Base-by-base conservation (phyloP, 2,329 filamentous ascomycete species). In the Monilinia aucupariae region DNA sequence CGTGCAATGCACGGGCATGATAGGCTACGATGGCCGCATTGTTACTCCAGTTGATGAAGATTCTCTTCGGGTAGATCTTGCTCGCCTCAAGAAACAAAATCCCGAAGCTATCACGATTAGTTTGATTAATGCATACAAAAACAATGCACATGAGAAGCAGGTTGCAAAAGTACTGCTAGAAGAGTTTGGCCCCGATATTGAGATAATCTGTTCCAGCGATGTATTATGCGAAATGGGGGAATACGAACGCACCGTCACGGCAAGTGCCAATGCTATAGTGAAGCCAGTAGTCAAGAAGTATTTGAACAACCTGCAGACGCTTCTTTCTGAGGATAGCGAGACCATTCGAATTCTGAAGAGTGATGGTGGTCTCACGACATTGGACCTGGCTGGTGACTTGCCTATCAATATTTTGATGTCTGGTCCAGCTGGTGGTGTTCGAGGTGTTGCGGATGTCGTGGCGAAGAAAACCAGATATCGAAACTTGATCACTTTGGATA, bases 131-230 rank as follows among this genome's bases (percentile, higher is more conserved):
- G n/a, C 39, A 27, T 61, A 61, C 50, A 47, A 55, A 8, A 61
- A 55, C 5, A 34, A 53, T 37, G 22, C 30, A 37, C 41, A 61
- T n/a, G 50, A 54, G 39, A 61, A 39, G 15, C 39, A 37, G 10
- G 39, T 61, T 2, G 59, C 59, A 47, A 22, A 47, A 6, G 10
- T 61, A 13, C 12, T 45, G 4, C n/a, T 5, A 2, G 59, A 47
- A 9, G 27, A 53, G 22, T 37, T 53, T 25, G 59, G 49, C 27
- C n/a, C 59, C 27, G 59, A 48, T 17, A 20, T 61, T 39, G 59
- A 61, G 17, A 53, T 61, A 22, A 13, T 61, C 9, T 61, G 49
- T 37, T 61, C 59, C 5, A 61, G 59, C n/a, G 59, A 60, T 53
- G 49, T 47, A 9, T 47, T 47, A 27, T 52, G 13, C 3, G 49